phyloP scores from a whole-genome alignment of 129 eudicot species.

The Flaveria brownii region DNA sequence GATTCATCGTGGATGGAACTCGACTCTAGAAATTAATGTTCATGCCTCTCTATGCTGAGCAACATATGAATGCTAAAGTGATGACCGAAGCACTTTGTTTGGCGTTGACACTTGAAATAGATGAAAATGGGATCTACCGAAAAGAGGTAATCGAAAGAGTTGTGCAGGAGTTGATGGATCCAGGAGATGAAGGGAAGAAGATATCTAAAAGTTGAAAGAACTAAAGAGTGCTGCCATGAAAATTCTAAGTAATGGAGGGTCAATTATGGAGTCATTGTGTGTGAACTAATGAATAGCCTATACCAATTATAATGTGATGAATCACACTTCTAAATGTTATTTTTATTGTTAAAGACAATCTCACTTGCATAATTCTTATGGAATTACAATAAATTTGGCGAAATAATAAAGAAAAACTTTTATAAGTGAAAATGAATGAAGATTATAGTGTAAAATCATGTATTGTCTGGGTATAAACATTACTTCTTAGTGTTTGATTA shows the following conservation, averaged over 20 bases:
- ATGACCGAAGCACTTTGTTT: conserved; percentile 31
- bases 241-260: conserved; percentile 37
- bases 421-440: too few species aligned
- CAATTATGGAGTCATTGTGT: conserved; percentile 37
- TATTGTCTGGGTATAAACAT: too few species aligned
- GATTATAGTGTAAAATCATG: too few species aligned
- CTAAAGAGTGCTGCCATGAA: conserved; percentile 28
- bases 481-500: too few species aligned
- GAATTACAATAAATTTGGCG: too few species aligned
- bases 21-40: conserved; percentile 42
- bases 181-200: conserved; percentile 37
- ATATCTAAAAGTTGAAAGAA: conserved; percentile 29
- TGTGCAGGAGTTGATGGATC: conserved; percentile 34
- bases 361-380: too few species aligned
- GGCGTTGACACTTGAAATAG: conserved; percentile 31
- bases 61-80: conserved; percentile 45
- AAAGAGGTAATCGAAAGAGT: conserved; percentile 28
- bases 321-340: too few species aligned
- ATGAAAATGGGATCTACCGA: conserved; percentile 24
- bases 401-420: too few species aligned
- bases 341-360: too few species aligned
- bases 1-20: conserved; percentile 56
- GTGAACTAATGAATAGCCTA: too few species aligned
- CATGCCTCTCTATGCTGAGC: conserved; percentile 55
- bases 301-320: too few species aligned